Evolutionary conservation across 768 basidiomycete genomes (phyloP).

Genomic region (Neoboletus brunneissimus): DNA sequence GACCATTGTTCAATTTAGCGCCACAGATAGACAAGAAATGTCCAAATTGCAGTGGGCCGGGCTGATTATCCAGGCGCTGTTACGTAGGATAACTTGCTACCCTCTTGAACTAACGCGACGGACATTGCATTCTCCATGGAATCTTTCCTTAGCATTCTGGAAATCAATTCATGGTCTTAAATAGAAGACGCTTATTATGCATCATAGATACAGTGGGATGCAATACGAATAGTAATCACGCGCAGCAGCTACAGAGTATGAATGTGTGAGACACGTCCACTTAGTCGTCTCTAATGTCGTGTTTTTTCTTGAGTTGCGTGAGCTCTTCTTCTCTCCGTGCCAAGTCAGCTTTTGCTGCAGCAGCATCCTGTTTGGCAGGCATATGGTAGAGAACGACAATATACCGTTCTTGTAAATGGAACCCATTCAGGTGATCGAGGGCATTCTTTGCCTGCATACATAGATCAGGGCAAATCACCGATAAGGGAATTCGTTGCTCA

Average conservation of each 20-base stretch:
- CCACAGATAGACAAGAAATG: constrained; percentile 62
- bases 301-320: constrained; percentile 79
- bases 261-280: constrained; percentile 12
- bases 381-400: constrained; percentile 98
- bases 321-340: constrained; percentile 90
- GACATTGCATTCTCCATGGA: constrained; percentile 11
- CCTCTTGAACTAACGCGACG: constrained; percentile 2
- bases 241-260: constrained; percentile 7
- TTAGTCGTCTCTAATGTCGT: constrained; percentile 78
- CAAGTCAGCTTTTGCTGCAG: constrained; percentile 88
- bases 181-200: constrained; percentile 9
- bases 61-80: constrained; percentile 13
- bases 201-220: constrained; percentile 1
- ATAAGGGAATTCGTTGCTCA: constrained; percentile 36
- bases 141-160: constrained; percentile 3
- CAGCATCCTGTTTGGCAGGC: constrained; percentile 95
- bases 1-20: constrained; percentile 33
- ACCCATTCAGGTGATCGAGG: constrained; percentile 94
- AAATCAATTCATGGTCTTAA: constrained; percentile 5
- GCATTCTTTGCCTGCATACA: constrained; percentile 85
- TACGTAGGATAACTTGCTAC: constrained; percentile 4
- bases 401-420: constrained; percentile 97
- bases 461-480: constrained; percentile 12
- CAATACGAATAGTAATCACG: constrained; percentile 1
- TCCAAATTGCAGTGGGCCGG: constrained; percentile 34